Conservation (phyloP, 306 rosid genomes). For the Cucurbita ficifolia region DNA sequence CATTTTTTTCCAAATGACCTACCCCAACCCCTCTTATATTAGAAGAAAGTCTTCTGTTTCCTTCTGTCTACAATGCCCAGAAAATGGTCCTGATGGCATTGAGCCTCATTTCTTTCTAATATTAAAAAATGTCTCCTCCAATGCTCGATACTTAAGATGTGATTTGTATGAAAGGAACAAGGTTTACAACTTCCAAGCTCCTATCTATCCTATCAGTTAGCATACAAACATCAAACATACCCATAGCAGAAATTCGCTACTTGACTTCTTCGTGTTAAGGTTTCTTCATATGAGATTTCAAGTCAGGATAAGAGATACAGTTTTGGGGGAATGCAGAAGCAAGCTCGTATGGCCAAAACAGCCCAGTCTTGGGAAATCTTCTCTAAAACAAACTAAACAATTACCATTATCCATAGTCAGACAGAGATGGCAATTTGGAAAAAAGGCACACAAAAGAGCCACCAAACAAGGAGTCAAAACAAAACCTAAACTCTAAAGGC, state of each 20-base stretch:
- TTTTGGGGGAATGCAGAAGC: neutral
- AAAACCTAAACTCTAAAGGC: neutral
- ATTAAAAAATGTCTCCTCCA: neutral
- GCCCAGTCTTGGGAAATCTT: neutral
- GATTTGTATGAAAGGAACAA: neutral
- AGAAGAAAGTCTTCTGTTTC: neutral
- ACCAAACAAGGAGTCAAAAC: neutral
- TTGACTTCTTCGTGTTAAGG: neutral
- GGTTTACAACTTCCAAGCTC: neutral
- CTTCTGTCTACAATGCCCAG: neutral
- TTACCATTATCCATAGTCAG: neutral
- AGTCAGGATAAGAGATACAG: neutral
- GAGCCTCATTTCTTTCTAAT: neutral
- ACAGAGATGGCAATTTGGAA: neutral
- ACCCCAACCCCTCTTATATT: neutral
- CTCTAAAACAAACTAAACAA: neutral
- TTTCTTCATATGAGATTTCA: neutral
- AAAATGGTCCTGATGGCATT: neutral
- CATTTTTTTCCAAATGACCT: neutral
- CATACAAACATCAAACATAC: neutral
- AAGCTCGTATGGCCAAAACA: neutral
- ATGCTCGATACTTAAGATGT: neutral
- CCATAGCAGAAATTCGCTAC: neutral
- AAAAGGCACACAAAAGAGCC: neutral
- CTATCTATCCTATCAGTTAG: neutral